Percentiles rank a stretch among this genome's conserved stretches.
These are phyloP conservation scores for Sporothrix luriei DNA, from an alignment of 2,329 filamentous ascomycete species.

Conservation along the genomic window DNA sequence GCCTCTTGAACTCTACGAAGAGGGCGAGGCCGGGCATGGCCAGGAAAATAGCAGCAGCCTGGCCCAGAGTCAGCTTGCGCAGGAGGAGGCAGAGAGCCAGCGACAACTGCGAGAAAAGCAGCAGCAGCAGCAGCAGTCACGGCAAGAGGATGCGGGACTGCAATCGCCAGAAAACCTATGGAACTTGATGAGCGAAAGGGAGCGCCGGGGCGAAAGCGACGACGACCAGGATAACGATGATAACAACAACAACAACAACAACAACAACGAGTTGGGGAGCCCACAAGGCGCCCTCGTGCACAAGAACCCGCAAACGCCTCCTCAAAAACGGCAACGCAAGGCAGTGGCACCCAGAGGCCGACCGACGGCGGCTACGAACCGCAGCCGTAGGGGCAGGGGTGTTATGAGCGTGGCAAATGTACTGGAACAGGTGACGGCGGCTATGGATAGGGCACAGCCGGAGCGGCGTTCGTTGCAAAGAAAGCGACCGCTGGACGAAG, in stretches of 20 bases:
- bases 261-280: neutral
- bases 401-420: constrained; percentile 1
- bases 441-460: neutral
- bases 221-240: constrained; percentile 1
- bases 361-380: neutral
- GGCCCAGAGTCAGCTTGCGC: neutral
- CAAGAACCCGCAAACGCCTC: neutral
- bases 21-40: neutral
- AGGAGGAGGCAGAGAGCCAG: neutral
- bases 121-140: neutral
- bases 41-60: neutral
- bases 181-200: neutral
- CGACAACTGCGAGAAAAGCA: neutral
- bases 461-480: neutral
- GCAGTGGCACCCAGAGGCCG: neutral
- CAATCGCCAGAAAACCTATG: neutral
- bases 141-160: neutral
- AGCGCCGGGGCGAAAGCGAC: neutral
- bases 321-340: neutral
- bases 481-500: neutral
- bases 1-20: neutral
- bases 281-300: neutral
- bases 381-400: neutral
- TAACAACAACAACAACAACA: neutral
- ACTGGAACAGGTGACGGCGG: constrained; percentile 3